Base-by-base conservation (phyloP, 2,329 filamentous ascomycete genomes). In the Dothiorella sarmentorum region DNA sequence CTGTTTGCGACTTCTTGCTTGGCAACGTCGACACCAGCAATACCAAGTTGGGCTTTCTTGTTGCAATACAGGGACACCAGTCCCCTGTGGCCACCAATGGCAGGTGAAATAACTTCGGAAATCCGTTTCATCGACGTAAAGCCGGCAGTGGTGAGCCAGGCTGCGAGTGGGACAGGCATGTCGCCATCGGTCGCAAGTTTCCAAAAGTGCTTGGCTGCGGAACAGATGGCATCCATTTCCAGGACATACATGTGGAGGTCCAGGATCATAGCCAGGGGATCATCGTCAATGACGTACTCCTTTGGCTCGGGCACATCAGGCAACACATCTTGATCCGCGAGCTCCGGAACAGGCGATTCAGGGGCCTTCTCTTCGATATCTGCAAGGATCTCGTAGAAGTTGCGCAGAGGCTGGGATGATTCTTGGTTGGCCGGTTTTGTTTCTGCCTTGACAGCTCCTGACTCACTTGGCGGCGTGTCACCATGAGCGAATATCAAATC, bases 141-240 rank as follows among this genome's bases (percentile, higher is more conserved):
- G 7, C 53, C 59, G 3, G 56, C 42, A 6, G 35, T 44, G 24
- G 59, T 60, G 7, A 60, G 31, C 59, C 59, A 60, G 27, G 53
- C 59, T n/a, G 59, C 59, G 20, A 60, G 26, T 15, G 58, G 29
- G 5, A 60, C 29, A 17, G 59, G 53, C 13, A 52, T 7, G 1
- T 11, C 7, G 3, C 35, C 59, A 6, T 44, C 18, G 15, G 59
- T 53, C 20, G 53, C 35, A 27, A 37, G 26, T 26, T 43, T 52
- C 59, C 59, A 58, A 10, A 35, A 38, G 1, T 51, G 27, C 53
- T 60, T 60, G 53, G 37, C 13, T 43, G 35, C 29, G 13, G 53
- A 42, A 26, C 47, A 43, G 26, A 58, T 43, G 43, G 53, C 44
- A 9, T 60, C 59, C 29, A 58, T 45, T 29, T 60, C 53, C 40